phyloP scores from a whole-genome alignment of 805 yeast genomes.

The Ogataea saltuana region DNA sequence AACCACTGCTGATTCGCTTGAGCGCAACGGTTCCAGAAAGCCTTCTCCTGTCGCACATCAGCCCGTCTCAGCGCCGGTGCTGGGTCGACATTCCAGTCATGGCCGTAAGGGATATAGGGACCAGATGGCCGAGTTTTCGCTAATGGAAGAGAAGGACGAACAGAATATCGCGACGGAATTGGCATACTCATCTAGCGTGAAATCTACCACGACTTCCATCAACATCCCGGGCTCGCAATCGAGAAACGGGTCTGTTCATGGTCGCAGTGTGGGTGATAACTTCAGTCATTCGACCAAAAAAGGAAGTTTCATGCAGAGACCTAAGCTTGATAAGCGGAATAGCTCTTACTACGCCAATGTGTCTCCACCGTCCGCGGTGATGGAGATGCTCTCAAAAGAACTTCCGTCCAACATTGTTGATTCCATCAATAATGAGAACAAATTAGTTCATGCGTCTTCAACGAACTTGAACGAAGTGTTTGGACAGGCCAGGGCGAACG shows the following conservation, averaged over 20 bases:
- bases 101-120: not conserved
- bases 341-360: conserved; percentile 10
- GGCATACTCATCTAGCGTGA: conserved; percentile 29
- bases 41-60: not conserved
- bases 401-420: conserved; percentile 33
- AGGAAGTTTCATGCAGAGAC: conserved; percentile 10
- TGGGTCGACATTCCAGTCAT: not conserved
- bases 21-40: not conserved
- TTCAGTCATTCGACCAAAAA: conserved; percentile 4
- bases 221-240: conserved; percentile 31
- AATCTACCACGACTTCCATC: conserved; percentile 24
- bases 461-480: conserved; percentile 10
- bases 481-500: too few relatives aligned
- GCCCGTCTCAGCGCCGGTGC: not conserved
- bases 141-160: not conserved
- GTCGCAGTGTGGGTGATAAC: conserved; percentile 3
- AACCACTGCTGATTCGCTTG: not conserved
- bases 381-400: conserved; percentile 30
- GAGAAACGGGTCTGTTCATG: conserved; percentile 8
- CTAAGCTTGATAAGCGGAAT: conserved; percentile 9
- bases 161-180: conserved; percentile 7
- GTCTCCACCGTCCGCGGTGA: conserved; percentile 18
- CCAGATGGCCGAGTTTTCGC: not conserved
- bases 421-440: conserved; percentile 33
- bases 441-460: conserved; percentile 21